phyloP scores from a whole-genome alignment of 129 eudicot species.

The Calendula officinalis region DNA sequence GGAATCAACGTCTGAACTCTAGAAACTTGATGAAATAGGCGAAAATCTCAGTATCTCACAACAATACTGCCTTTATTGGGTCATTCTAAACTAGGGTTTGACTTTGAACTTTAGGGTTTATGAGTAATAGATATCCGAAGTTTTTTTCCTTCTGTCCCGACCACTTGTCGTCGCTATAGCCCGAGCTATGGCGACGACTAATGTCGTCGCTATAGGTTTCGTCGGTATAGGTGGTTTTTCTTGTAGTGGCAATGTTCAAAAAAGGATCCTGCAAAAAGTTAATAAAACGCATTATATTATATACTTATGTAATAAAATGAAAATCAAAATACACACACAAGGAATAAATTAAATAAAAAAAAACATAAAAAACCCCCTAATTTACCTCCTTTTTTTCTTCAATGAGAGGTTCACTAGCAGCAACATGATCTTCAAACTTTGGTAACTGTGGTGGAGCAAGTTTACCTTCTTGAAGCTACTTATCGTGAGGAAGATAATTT shows the following conservation, averaged over 20 bases:
- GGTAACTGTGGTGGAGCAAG: constrained; percentile 88
- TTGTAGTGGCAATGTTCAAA: constrained; percentile 93
- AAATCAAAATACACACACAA: background rate
- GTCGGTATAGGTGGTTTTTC: too few species aligned
- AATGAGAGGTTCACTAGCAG: constrained; percentile 52
- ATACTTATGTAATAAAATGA: background rate
- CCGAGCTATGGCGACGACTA: too few species aligned
- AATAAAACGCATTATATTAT: background rate
- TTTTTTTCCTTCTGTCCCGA: too few species aligned
- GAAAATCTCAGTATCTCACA: too few species aligned
- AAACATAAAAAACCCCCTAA: background rate
- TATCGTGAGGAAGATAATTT: constrained; percentile 91
- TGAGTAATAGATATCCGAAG: too few species aligned
- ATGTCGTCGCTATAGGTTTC: too few species aligned
- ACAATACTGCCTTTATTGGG: too few species aligned
- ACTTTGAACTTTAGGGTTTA: too few species aligned
- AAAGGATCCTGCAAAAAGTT: constrained; percentile 72
- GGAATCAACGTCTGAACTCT: too few species aligned
- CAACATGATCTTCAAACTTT: constrained; percentile 92
- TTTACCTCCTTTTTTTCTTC: constrained; percentile 81
- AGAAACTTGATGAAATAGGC: too few species aligned
- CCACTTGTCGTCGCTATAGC: too few species aligned
- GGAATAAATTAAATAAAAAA: background rate
- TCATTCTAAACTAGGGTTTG: too few species aligned
- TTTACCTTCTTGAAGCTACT: constrained; percentile 93